Evolutionary conservation across 805 yeast species (phyloP).

Genomic region (Sugiyamaella smithiae): DNA sequence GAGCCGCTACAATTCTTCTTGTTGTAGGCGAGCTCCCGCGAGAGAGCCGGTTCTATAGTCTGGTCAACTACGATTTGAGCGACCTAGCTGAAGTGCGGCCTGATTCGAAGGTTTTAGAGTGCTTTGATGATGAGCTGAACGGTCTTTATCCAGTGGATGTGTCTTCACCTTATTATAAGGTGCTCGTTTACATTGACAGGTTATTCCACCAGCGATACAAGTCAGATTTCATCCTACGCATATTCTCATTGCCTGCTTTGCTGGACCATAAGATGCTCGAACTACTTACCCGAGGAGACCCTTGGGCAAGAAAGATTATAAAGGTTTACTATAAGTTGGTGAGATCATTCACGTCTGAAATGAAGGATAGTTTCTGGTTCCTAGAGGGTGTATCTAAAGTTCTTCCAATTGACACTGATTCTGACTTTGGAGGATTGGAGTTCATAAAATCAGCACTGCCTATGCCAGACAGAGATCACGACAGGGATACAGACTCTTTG

Average conservation of each 20-base stretch:
- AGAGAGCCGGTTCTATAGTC: constrained; percentile 59
- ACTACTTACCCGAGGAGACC: constrained; percentile 77
- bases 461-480: constrained; percentile 11
- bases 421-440: constrained; percentile 28
- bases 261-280: constrained; percentile 78
- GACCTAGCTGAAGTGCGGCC: constrained; percentile 66
- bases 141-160: constrained; percentile 84
- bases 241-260: constrained; percentile 91
- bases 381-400: constrained; percentile 87
- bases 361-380: constrained; percentile 88
- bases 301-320: constrained; percentile 87
- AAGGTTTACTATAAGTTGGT: constrained; percentile 79
- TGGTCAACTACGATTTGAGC: constrained; percentile 83
- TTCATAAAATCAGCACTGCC: constrained; percentile 27
- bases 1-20: constrained; percentile 91
- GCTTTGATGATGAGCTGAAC: constrained; percentile 81
- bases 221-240: constrained; percentile 79
- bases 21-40: constrained; percentile 93
- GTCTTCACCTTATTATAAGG: constrained; percentile 81
- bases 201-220: constrained; percentile 73
- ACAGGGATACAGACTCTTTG: not conserved
- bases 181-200: constrained; percentile 81
- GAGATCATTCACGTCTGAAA: constrained; percentile 76
- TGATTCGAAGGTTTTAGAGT: constrained; percentile 33
- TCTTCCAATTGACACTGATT: constrained; percentile 84